phyloP scores from a whole-genome alignment of 805 yeast genomes.

The Tetrapisispora namnaoensis region DNA sequence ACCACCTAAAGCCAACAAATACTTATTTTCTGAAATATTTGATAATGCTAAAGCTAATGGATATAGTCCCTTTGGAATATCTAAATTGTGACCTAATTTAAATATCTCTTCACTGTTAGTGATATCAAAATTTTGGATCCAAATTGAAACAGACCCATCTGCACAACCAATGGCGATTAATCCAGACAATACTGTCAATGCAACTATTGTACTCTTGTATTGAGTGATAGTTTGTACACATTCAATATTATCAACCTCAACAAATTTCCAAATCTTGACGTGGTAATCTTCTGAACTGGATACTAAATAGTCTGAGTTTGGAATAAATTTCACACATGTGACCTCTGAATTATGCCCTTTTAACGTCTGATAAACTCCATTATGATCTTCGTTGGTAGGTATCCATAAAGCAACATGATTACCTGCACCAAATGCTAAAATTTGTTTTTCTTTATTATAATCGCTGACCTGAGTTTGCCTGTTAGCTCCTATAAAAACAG shows the following conservation, averaged over 20 bases:
- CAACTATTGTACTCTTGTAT: constrained; percentile 45
- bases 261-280: constrained; percentile 49
- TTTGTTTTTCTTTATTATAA: constrained; percentile 28
- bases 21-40: constrained; percentile 24
- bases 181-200: constrained; percentile 36
- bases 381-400: constrained; percentile 35
- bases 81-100: constrained; percentile 17
- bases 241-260: constrained; percentile 8
- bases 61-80: constrained; percentile 16
- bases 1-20: constrained; percentile 63
- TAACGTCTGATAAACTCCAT: constrained; percentile 46
- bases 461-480: constrained; percentile 53
- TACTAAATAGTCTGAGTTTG: constrained; percentile 36
- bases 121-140: constrained; percentile 29
- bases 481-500: constrained; percentile 65
- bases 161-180: constrained; percentile 55
- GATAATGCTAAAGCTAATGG: constrained; percentile 24
- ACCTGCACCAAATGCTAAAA: constrained; percentile 67
- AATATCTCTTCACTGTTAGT: constrained; percentile 7
- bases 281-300: constrained; percentile 61
- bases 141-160: constrained; percentile 45
- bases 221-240: constrained; percentile 29
- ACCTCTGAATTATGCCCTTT: constrained; percentile 55
- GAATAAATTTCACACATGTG: constrained; percentile 55
- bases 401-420: constrained; percentile 58